Evolutionary conservation across 768 basidiomycete species (phyloP), one percentile per base, ranked within the genome.

Genomic region (Amanita fuliginea): DNA sequence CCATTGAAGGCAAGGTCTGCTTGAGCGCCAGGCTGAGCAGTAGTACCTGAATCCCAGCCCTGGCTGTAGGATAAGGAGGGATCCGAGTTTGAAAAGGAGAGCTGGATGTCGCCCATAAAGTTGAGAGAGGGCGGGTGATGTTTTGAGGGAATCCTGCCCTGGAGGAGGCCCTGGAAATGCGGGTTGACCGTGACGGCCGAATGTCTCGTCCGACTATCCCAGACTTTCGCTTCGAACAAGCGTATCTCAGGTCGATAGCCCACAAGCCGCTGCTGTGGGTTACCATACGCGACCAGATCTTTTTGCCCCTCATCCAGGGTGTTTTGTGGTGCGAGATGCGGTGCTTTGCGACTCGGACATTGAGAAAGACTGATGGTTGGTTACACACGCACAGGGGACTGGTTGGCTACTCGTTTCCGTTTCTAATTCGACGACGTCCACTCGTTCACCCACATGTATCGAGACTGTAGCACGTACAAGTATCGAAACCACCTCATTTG

Each of bases 401-500:
- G 30, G 68, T 68, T 18, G 66, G 71, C 46, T 69, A 68, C 51
- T 75, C 67, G 56, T 47, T 77, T n/a, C 62, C 64, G 1, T 74
- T 74, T 0, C 28, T 28, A 28, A 9, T 86, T 57, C 60, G 81
- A 75, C 2, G 72, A 69, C 28, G 28, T 1, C 77, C 88, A 89
- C 54, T 87, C 83, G 54, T 93, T 93, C 22, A 87, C 78, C 92
- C 93, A 95, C 88, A 95, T 86, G 60, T 93, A 91, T 50, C 84
- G 74, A 14, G 88, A 92, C 59, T 83, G 87, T 18, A 65, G 54
- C 34, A 94, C 71, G 59, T 92, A 87, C 49, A 93, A 66, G 78
- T 85, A 90, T 36, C 93, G 77, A 68, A 91, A 95, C 92, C 92
- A 94, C 37, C 80, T 77, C 51, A 90, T 65, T 68, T 96, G 93